Percentiles rank a stretch among this genome's conserved stretches.
Conservation (phyloP, 768 basidiomycete species). For the Gelatoporia subvermispora region DNA sequence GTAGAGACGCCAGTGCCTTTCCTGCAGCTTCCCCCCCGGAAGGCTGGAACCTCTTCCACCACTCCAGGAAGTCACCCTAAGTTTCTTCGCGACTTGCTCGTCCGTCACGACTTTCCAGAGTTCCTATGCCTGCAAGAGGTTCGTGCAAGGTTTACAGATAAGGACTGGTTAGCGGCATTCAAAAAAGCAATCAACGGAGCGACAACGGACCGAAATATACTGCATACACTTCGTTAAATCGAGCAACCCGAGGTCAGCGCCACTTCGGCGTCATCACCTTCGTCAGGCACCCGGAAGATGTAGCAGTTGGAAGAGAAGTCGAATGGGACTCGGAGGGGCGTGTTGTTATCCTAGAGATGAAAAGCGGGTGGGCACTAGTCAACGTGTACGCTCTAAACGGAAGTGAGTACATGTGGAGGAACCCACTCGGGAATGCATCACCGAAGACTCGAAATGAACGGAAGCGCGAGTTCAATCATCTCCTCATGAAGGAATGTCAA, state of each 20-base stretch:
- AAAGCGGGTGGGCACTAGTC: slow-evolving; percentile 20
- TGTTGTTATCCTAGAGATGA: slow-evolving; percentile 20
- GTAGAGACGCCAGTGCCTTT: slow-evolving; percentile 22
- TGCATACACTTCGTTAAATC: slow-evolving; percentile 16
- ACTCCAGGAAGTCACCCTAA: slow-evolving; percentile 9
- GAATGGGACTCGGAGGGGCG: slow-evolving; percentile 22
- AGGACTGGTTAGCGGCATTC: slow-evolving; percentile 17
- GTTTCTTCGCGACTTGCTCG: slow-evolving; percentile 16
- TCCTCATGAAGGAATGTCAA: slow-evolving; percentile 17
- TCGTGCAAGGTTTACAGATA: slow-evolving; percentile 18
- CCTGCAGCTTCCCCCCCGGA: slow-evolving; percentile 12
- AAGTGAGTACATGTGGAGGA: slow-evolving; percentile 22
- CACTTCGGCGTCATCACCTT: slow-evolving; percentile 21
- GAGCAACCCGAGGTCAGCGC: slow-evolving; percentile 15
- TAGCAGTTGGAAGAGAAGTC: slow-evolving; percentile 17
- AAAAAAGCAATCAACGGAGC: slow-evolving; percentile 11
- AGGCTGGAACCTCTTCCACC: slow-evolving; percentile 8
- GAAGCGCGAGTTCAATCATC: slow-evolving; percentile 22
- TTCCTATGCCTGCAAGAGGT: slow-evolving; percentile 22
- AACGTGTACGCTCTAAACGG: slow-evolving; percentile 25
- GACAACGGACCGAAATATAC: slow-evolving; percentile 14
- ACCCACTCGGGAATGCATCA: slow-evolving; percentile 9
- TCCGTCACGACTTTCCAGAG: slow-evolving; percentile 17
- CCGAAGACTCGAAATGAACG: slow-evolving; percentile 22
- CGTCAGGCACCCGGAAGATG: slow-evolving; percentile 8